phyloP scores from a whole-genome alignment of 2,329 filamentous ascomycete species.

The Zalaria sp. region DNA sequence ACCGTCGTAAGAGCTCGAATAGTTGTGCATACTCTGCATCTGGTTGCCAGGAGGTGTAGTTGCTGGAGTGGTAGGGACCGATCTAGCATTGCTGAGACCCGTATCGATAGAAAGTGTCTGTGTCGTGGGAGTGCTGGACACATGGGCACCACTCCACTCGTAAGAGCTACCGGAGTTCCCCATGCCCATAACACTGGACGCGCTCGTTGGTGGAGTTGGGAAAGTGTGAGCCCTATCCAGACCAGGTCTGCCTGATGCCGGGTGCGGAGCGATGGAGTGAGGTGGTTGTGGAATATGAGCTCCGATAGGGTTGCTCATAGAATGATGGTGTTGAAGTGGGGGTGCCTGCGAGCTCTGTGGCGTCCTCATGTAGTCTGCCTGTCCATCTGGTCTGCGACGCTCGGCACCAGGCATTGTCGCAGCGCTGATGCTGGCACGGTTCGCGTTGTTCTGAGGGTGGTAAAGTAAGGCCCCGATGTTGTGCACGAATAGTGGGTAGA shows the following conservation, averaged over 20 bases:
- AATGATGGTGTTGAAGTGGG: constrained; percentile 58
- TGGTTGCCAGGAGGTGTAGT: constrained; percentile 63
- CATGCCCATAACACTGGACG: constrained; percentile 74
- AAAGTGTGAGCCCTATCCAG: constrained; percentile 84
- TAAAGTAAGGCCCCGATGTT: constrained; percentile 91
- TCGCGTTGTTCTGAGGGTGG: constrained; percentile 72
- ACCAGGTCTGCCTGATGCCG: constrained; percentile 49
- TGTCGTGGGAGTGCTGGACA: constrained; percentile 37
- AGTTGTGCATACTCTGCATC: constrained; percentile 66
- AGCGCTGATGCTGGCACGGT: constrained; percentile 48
- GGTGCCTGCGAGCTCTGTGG: constrained; percentile 46
- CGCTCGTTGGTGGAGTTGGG: constrained; percentile 82
- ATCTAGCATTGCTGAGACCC: constrained; percentile 61
- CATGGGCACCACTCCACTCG: constrained; percentile 50
- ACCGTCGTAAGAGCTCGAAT: constrained; percentile 62
- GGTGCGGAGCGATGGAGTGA: constrained; percentile 47
- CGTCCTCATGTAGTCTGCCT: constrained; percentile 43
- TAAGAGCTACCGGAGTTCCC: constrained; percentile 59
- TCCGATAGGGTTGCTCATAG: constrained; percentile 46
- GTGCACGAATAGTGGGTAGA: constrained; percentile 94
- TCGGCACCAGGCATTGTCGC: constrained; percentile 63
- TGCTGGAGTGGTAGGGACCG: constrained; percentile 80
- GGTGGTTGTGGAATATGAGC: constrained; percentile 51
- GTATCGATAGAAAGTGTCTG: constrained; percentile 75
- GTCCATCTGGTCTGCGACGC: constrained; percentile 48